Percentiles rank a stretch among this genome's conserved stretches.
Evolutionary conservation across 345 rosid species (phyloP).

Genomic region (Litchi chinensis): DNA sequence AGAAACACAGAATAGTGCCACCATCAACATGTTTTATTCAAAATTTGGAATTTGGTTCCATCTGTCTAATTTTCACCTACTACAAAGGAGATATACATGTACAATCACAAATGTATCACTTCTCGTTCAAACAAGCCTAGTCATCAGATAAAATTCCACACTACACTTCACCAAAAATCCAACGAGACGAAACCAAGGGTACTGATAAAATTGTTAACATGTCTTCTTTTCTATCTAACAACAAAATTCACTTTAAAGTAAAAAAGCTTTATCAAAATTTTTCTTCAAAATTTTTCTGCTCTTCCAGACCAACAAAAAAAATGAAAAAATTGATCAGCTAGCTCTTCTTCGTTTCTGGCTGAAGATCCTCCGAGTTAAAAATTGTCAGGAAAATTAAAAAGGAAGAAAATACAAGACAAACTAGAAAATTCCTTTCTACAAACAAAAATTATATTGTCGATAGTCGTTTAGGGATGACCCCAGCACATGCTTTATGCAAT

Average conservation of each 20-base stretch:
- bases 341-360: no score
- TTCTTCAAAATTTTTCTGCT: no score
- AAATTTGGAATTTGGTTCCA: conserved; percentile 8
- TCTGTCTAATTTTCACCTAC: neutral
- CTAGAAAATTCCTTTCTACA: neutral
- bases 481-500: conserved; percentile 27
- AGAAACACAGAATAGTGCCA: neutral
- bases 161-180: no score
- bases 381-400: neutral
- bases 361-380: neutral
- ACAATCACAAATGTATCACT: neutral
- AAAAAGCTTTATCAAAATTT: no score
- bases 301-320: neutral
- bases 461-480: neutral
- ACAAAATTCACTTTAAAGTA: neutral
- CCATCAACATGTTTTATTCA: neutral
- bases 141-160: neutral
- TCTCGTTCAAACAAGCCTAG: neutral
- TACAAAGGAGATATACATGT: neutral
- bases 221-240: neutral
- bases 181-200: no score
- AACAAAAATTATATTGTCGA: neutral
- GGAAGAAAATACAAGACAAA: no score
- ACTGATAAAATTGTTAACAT: neutral
- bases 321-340: neutral